Conservation (phyloP, 2,329 filamentous ascomycete species). For the Aureobasidium sp. region DNA sequence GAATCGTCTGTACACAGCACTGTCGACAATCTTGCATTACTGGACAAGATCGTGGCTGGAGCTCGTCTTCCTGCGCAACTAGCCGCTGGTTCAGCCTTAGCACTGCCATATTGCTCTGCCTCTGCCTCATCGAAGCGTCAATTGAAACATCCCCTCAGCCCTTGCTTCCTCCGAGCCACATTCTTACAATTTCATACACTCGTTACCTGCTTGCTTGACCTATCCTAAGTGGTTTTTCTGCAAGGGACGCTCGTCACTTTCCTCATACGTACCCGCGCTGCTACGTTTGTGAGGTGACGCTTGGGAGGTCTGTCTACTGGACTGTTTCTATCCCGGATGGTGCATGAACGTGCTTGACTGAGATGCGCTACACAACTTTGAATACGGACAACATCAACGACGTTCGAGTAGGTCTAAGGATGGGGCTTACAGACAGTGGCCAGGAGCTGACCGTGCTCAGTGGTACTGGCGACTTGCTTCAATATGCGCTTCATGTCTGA, state of each 20-base stretch:
- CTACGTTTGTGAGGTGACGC: too few species aligned
- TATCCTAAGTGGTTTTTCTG: too few species aligned
- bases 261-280: too few species aligned
- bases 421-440: background rate
- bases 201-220: too few species aligned
- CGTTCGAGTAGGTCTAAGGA: constrained; percentile 5
- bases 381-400: background rate
- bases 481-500: constrained; percentile 40
- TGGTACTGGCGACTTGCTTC: constrained; percentile 46
- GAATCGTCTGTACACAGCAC: background rate
- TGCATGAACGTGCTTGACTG: background rate
- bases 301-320: background rate
- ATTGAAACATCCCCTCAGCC: background rate
- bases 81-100: constrained; percentile 10
- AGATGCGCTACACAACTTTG: constrained; percentile 13
- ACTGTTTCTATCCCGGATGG: background rate
- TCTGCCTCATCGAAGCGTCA: background rate
- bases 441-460: constrained; percentile 22
- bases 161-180: too few species aligned
- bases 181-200: too few species aligned
- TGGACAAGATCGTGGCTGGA: background rate
- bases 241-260: too few species aligned
- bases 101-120: constrained; percentile 7
- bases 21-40: background rate
- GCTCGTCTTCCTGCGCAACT: background rate